These are phyloP conservation scores for Stachybotrys echinatus DNA, from an alignment of 2,329 filamentous ascomycete species.

Conservation along the genomic window DNA sequence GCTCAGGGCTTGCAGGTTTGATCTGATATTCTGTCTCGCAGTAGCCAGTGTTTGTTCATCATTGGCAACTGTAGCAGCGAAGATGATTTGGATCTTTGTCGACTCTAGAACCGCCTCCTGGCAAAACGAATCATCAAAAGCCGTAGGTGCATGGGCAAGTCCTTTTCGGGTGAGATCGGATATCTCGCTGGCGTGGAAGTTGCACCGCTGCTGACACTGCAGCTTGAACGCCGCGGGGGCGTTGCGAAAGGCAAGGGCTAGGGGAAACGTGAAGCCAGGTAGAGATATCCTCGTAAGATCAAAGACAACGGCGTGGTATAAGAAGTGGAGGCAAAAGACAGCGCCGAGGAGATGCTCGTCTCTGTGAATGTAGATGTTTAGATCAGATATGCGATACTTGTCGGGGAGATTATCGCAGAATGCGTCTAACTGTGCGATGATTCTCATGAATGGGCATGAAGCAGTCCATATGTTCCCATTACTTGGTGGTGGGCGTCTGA, in stretches of 20 bases:
- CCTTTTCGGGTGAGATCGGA: slow-evolving; percentile 12
- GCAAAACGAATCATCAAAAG: slow-evolving; percentile 16
- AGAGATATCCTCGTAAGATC: slow-evolving; percentile 16
- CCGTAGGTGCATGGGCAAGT: slow-evolving; percentile 6
- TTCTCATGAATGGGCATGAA: slow-evolving; percentile 9
- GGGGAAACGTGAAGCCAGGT: slow-evolving; percentile 17
- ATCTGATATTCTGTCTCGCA: slow-evolving; percentile 13
- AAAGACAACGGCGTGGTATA: slow-evolving; percentile 16
- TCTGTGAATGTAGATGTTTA: slow-evolving; percentile 14
- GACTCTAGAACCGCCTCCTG: slow-evolving; percentile 16
- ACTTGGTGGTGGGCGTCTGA: slow-evolving; percentile 11
- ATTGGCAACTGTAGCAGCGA: slow-evolving; percentile 14
- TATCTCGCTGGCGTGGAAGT: slow-evolving; percentile 15
- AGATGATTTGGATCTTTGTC: slow-evolving; percentile 19
- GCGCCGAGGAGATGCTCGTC: slow-evolving; percentile 12
- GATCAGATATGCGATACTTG: slow-evolving; percentile 13
- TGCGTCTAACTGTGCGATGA: slow-evolving; percentile 13
- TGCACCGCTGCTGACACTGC: slow-evolving; percentile 14
- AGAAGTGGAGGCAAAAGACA: slow-evolving; percentile 18
- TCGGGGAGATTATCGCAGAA: slow-evolving; percentile 13
- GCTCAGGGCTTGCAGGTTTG: slow-evolving; percentile 11
- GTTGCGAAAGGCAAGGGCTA: slow-evolving; percentile 13
- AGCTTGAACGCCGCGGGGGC: slow-evolving; percentile 11
- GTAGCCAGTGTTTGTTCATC: slow-evolving; percentile 8
- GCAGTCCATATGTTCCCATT: slow-evolving; percentile 9